These are phyloP conservation scores for Phytophthora syringae DNA, from an alignment of 352 stramenopile genomes.

Conservation along the genomic window DNA sequence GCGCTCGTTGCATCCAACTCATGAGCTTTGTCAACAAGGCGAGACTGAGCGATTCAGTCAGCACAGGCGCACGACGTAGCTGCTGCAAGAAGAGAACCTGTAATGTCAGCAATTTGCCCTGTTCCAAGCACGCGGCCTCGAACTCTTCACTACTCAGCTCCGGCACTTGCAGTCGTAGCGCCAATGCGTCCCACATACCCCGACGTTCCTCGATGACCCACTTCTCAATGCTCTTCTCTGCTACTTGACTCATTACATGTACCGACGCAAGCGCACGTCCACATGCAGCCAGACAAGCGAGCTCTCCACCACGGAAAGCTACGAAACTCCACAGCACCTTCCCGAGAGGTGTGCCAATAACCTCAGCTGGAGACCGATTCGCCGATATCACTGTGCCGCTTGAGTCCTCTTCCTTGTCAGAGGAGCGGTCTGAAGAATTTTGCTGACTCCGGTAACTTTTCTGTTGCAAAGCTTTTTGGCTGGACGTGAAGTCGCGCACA, in stretches of 20 bases:
- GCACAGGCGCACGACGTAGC: constrained; percentile 55
- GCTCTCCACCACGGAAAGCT: constrained; percentile 79
- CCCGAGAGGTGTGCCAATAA: constrained; percentile 63
- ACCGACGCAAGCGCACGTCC: constrained; percentile 83
- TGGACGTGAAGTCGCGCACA: constrained; percentile 79
- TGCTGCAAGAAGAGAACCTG: constrained; percentile 84
- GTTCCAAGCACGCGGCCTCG: constrained; percentile 68
- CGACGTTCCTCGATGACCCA: constrained; percentile 84
- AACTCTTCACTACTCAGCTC: constrained; percentile 87
- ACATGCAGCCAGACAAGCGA: constrained; percentile 73
- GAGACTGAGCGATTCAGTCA: constrained; percentile 75
- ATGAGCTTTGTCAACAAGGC: constrained; percentile 77
- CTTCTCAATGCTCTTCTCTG: constrained; percentile 86
- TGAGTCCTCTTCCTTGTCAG: constrained; percentile 27
- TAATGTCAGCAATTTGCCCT: constrained; percentile 80
- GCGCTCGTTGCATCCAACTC: constrained; percentile 75
- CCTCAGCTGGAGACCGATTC: constrained; percentile 44
- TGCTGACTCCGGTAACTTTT: constrained; percentile 25
- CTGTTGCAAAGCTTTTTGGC: constrained; percentile 51
- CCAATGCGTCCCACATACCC: constrained; percentile 66
- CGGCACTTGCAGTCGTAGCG: constrained; percentile 67
- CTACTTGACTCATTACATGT: constrained; percentile 81
- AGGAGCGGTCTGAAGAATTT: constrained; percentile 10
- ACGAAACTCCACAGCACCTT: constrained; percentile 84
- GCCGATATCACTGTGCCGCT: constrained; percentile 16